Conservation (phyloP, 2,329 filamentous ascomycete genomes). For the Colletotrichum truncatum region DNA sequence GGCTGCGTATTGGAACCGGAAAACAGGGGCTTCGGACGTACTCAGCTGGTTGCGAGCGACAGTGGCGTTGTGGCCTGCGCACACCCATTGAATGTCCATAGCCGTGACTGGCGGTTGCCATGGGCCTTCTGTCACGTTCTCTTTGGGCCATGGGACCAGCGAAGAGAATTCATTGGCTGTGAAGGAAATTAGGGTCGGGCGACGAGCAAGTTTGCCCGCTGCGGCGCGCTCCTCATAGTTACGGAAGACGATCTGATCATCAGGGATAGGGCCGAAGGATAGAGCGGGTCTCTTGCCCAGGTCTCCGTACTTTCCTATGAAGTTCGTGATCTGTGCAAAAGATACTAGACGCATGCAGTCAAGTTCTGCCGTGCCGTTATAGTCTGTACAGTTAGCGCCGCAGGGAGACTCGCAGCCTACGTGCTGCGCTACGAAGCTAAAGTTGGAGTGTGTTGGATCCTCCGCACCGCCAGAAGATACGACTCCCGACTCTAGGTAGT, state of each 20-base stretch:
- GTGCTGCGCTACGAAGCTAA: slow-evolving; percentile 43
- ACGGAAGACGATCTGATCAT: slow-evolving; percentile 41
- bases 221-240: slow-evolving; percentile 39
- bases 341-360: slow-evolving; percentile 47
- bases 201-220: slow-evolving; percentile 35
- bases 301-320: slow-evolving; percentile 41
- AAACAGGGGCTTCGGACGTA: slow-evolving; percentile 40
- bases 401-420: slow-evolving; percentile 43
- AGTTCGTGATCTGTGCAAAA: slow-evolving; percentile 40
- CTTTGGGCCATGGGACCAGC: slow-evolving; percentile 37
- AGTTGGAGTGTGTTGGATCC: slow-evolving; percentile 41
- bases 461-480: slow-evolving; percentile 40
- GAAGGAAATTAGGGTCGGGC: slow-evolving; percentile 42
- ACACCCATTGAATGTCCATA: slow-evolving; percentile 35
- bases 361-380: slow-evolving; percentile 38
- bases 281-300: slow-evolving; percentile 32
- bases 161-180: slow-evolving; percentile 43
- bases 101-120: slow-evolving; percentile 29
- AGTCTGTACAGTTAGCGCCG: slow-evolving; percentile 12
- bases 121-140: slow-evolving; percentile 40
- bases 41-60: slow-evolving; percentile 35
- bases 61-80: slow-evolving; percentile 38
- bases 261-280: slow-evolving; percentile 37
- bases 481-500: slow-evolving; percentile 51
- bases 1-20: slow-evolving; percentile 49